These are phyloP conservation scores for Parachlorella kessleri DNA, from an alignment of 139 green algal genomes.

Conservation along the genomic window DNA sequence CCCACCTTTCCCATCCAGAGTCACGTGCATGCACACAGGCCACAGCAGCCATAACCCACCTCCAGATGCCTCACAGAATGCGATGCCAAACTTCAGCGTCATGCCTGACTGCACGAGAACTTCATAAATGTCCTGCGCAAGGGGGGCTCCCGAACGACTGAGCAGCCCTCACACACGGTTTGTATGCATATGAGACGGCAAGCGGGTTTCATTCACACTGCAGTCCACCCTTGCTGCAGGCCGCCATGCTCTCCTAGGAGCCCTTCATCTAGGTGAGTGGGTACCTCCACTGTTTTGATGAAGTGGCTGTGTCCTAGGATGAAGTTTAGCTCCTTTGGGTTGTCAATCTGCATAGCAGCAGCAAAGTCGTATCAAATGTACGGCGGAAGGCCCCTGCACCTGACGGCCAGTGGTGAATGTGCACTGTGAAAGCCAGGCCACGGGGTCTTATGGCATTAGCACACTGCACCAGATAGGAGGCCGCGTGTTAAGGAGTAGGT, in stretches of 20 bases:
- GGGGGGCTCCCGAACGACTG: not conserved
- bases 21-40: not conserved
- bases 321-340: constrained; percentile 41
- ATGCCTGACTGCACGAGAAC: constrained; percentile 5
- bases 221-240: too few relatives aligned
- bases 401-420: too few relatives aligned
- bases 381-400: too few relatives aligned
- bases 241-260: not conserved
- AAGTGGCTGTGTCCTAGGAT: constrained; percentile 44
- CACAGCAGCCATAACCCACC: constrained; percentile 22
- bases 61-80: constrained; percentile 37
- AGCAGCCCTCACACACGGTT: not conserved
- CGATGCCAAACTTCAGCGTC: constrained; percentile 32
- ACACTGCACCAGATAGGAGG: too few relatives aligned
- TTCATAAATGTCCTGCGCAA: constrained; percentile 18
- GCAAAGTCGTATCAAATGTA: too few relatives aligned
- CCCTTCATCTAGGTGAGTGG: not conserved
- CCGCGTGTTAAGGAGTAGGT: too few relatives aligned
- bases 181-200: not conserved
- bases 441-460: too few relatives aligned
- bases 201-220: too few relatives aligned
- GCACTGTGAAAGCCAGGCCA: too few relatives aligned
- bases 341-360: too few relatives aligned
- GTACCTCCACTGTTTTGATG: constrained; percentile 45
- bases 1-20: not conserved